These are phyloP conservation scores for Rhodomyrtus psidioides DNA, from an alignment of 441 rosid genomes.

Conservation along the genomic window DNA sequence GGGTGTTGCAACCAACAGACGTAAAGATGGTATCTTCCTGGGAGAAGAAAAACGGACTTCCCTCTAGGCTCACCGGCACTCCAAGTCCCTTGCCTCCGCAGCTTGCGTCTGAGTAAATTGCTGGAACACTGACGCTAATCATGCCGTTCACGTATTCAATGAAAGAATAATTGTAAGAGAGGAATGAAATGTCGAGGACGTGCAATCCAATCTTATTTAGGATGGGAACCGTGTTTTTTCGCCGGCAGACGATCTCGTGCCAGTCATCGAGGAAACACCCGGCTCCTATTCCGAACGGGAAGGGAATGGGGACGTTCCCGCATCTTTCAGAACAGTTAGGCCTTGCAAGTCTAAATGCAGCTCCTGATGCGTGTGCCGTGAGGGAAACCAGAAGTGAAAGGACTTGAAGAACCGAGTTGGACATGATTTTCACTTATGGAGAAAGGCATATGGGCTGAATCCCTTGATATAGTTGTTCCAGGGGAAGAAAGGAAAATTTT, in stretches of 20 bases:
- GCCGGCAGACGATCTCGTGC: background rate
- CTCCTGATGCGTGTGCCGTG: background rate
- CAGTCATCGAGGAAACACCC: background rate
- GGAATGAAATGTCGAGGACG: background rate
- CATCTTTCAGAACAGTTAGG: fast-evolving
- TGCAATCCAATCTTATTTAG: fast-evolving
- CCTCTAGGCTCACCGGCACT: fast-evolving
- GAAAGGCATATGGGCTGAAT: background rate
- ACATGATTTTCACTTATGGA: background rate
- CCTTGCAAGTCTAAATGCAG: background rate
- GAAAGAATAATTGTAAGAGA: fast-evolving
- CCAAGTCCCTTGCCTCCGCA: fast-evolving
- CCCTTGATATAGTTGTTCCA: background rate
- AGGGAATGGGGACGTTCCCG: background rate
- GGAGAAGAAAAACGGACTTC: background rate
- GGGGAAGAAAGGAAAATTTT: too few species aligned
- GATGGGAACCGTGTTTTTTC: fast-evolving
- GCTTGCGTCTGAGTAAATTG: background rate
- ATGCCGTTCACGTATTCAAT: fast-evolving
- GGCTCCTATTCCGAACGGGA: background rate
- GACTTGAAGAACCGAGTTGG: background rate
- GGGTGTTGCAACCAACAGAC: background rate
- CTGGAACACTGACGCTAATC: background rate
- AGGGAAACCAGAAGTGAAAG: background rate
- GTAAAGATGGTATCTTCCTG: background rate